Evolutionary conservation across 2,329 filamentous ascomycete species (phyloP), one percentile per base, ranked within the genome.

Genomic region (Xylaria hypoxylon): DNA sequence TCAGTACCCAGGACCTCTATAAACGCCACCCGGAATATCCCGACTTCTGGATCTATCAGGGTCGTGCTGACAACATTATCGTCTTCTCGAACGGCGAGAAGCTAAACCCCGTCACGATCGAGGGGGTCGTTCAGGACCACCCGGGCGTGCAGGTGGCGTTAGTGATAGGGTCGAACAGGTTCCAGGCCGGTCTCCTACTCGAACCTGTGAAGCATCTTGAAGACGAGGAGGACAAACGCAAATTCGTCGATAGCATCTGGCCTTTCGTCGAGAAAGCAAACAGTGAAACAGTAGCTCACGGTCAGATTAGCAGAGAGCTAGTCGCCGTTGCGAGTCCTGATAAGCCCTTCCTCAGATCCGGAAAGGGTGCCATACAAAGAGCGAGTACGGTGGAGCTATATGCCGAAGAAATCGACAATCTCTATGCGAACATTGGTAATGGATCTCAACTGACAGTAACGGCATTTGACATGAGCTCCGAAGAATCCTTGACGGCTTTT

Each of bases 131-230:
- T 5, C 57, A 61, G 0, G 68, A 67, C 1, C 74, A 80, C 24
- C 74, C 77, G 0, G 52, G 47, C 0, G 70, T 82, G 4, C 73
- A 68, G 8, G 74, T 71, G 0, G 78, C 75, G 0, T 40, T 82
- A 5, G 75, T 82, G 10, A 69, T 76, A 45, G 79, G 79, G 0
- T 70, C 73, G 6, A 74, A 73, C 26, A 69, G 71, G 2, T 82
- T 85, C 68, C 80, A 84, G 68, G 75, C 83, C 0, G 81, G 80
- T 0, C 69, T 85, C 1, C 75, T 85, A 7, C 66, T 85, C 38
- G 84, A 86, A 68, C 81, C 81, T 0, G 48, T 62, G 6, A 55
- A 68, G 2, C 47, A 69, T 0, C 77, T 77, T 0, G 61, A 66
- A 24, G 69, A 68, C 17, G 66, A 73, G 3, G 48, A 74, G 19